Base-by-base conservation (phyloP, 78 protist genomes). In the Tieghemostelium lacteum region DNA sequence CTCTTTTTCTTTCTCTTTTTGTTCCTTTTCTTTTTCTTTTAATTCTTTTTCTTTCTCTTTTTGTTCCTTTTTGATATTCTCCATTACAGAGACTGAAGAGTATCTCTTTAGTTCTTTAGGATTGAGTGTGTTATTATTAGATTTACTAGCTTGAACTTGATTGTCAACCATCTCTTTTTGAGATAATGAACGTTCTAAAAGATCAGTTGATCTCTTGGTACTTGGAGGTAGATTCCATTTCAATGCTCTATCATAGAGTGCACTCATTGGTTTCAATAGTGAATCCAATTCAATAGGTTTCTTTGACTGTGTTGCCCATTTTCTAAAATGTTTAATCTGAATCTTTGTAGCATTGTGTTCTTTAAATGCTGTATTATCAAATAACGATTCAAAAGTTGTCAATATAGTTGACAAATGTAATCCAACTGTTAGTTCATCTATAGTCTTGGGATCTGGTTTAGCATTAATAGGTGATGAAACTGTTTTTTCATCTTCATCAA, bases 51-150 rank as follows among this genome's bases (percentile, higher is more conserved):
- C 63, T 50, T 55, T 64, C 10, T 62, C 73, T 40, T 73, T 73
- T 37, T 73, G 33, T 1, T 7, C 29, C 45, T 54, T 34, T 72
- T 45, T 45, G 6, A 14, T 45, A 45, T 10, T 45, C 22, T 83
- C 89, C 62, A 83, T 55, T 8, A 60, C 60, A 8, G 89, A 49
- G 26, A 83, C 73, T n/a, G 89, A 83, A 39, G 88, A 78, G 26
- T 65, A 67, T 60, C 89, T 83, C 66, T 69, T 83, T 16, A 83
- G 55, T 70, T 83, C 89, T 63, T 83, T 83, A 58, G 89, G 89
- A 70, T 83, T 83, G 0, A 50, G 28, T 73, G 66, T 17, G 14
- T 17, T 5, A 22, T 20, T 34, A 19, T n/a, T 5, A 52, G 58
- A n/a, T 42, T 40, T 17, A 16, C n/a, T 24, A 19, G 49, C 14